Percentiles rank a stretch among this genome's conserved stretches.
phyloP scores from a whole-genome alignment of 2,329 filamentous ascomycete genomes.

The Neurospora sp. region DNA sequence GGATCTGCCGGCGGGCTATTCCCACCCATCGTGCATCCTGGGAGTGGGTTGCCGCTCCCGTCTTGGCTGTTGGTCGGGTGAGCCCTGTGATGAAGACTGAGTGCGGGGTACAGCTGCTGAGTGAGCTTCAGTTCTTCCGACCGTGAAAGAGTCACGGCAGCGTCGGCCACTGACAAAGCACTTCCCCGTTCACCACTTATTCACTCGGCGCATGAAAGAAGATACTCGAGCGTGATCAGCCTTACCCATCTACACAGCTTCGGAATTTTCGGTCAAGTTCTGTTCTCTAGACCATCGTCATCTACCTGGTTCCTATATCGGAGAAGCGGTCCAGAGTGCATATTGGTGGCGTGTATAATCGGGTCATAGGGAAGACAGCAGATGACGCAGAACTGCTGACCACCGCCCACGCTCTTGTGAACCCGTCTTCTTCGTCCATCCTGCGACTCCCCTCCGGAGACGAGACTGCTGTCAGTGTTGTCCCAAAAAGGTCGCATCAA shows the following conservation, averaged over 20 bases:
- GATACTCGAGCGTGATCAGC: background rate
- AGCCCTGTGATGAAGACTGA: background rate
- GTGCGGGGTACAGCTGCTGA: background rate
- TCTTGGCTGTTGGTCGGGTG: background rate
- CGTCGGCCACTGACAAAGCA: background rate
- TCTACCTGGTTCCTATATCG: background rate
- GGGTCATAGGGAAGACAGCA: conserved; percentile 5
- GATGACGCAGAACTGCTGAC: conserved; percentile 13
- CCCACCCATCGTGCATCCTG: background rate
- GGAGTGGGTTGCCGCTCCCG: conserved; percentile 11
- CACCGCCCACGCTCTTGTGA: background rate
- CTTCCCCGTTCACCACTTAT: background rate
- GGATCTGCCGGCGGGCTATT: conserved; percentile 15
- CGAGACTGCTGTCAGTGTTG: background rate
- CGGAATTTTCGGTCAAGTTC: background rate
- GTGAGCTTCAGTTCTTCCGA: background rate
- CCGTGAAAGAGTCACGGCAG: background rate
- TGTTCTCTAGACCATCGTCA: background rate
- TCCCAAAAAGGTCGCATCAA: background rate
- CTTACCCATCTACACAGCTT: background rate
- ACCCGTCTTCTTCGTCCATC: background rate
- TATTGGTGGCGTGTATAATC: background rate
- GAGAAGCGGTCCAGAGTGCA: background rate
- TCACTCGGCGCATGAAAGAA: background rate
- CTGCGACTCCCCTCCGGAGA: background rate